These are phyloP conservation scores for Setaria viridis DNA, from an alignment of 202 grass and related monocot genomes.

Conservation along the genomic window DNA sequence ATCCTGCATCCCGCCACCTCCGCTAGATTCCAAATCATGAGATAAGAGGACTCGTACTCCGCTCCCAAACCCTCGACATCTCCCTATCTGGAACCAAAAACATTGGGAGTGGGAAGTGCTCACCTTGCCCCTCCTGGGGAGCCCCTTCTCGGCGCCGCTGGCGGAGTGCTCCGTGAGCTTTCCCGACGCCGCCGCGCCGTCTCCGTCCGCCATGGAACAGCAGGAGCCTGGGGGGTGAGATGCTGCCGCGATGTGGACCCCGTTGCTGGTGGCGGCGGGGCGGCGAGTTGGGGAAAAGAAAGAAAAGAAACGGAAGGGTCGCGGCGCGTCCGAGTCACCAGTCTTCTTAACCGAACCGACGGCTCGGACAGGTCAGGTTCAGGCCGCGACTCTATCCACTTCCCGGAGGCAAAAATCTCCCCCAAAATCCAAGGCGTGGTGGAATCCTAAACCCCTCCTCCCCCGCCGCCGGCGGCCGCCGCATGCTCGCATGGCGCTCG, in stretches of 20 bases:
- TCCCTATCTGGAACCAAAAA: neutral
- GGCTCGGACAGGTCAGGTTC: neutral
- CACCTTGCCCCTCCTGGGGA: constrained; percentile 45
- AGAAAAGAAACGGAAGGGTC: neutral
- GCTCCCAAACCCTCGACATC: neutral
- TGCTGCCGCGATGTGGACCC: neutral
- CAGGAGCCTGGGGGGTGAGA: neutral
- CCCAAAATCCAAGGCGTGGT: constrained; percentile 43
- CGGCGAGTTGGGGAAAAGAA: constrained; percentile 3
- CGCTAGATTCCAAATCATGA: neutral
- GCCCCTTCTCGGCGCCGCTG: constrained; percentile 24
- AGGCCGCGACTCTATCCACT: constrained; percentile 52
- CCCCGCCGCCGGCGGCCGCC: neutral
- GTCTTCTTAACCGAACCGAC: neutral
- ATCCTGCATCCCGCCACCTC: constrained; percentile 1
- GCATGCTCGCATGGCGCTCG: constrained; percentile 51
- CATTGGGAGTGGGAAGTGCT: neutral
- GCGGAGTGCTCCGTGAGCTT: constrained; percentile 35
- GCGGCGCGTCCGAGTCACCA: neutral
- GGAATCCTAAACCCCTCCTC: constrained; percentile 51
- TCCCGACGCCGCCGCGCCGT: constrained; percentile 27
- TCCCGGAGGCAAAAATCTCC: constrained; percentile 45
- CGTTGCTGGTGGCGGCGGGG: neutral
- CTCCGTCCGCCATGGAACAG: constrained; percentile 45
- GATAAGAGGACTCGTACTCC: neutral